Base-by-base conservation (phyloP, 139 green algal genomes). In the Pseudopediastrum boryanum region DNA sequence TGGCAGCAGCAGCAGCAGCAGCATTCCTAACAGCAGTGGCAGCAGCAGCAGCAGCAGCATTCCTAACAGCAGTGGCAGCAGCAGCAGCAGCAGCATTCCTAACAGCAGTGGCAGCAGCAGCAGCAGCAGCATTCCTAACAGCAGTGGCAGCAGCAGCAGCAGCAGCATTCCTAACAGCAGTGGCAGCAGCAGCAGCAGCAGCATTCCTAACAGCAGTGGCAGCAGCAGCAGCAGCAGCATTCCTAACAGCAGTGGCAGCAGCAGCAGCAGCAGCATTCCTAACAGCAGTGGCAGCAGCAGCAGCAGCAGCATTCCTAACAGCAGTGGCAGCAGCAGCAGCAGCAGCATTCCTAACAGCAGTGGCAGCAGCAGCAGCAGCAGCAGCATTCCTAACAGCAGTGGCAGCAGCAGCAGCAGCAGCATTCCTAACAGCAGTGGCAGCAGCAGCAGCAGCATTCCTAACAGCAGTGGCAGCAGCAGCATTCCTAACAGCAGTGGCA, bases 291-390 rank as follows among this genome's bases (percentile, higher is more conserved):
- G 36, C 59, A 69, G 43, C 38, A 25, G 38, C 36, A 4, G 4
- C 59, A n/a, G n/a, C n/a, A 71, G 48, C 0, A 43, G 56, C 2
- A 51, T 82, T 8, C 13, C 71, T 9, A 43, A 23, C 35, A 63
- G 36, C 48, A 2, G 71, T n/a, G 44, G 43, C 41, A 61, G 43
- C 62, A 68, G 62, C 62, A 56, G 33, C 46, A 66, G 73, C 10
- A 10, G 9, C 9, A 27, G 13, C 21, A 70, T 12, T 4, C 43
- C 7, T 61, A 23, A 4, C 4, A 29, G 16, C 25, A 68, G 16
- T 8, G 35, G 36, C 59, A 69, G 43, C 38, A 25, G 38, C 36
- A 4, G 4, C 59, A n/a, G n/a, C n/a, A 23, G 25, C 23, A 71
- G 48, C 0, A 43, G 56, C 2, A 51, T 82, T 8, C 13, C 71